Conservation (phyloP, 768 basidiomycete species). For the Dendrothele bispora region DNA sequence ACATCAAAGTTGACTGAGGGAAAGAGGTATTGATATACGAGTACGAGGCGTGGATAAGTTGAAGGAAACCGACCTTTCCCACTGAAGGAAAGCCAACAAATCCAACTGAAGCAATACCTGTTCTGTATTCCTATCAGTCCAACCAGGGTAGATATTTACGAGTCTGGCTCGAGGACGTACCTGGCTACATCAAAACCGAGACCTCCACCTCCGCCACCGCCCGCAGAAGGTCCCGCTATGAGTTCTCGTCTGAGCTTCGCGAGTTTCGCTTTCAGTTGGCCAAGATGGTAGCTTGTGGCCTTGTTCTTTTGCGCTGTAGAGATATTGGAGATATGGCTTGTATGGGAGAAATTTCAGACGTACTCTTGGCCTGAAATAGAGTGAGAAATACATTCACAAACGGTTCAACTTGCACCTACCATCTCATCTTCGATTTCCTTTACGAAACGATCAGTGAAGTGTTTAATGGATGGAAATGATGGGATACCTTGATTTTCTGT, state of each 20-base stretch:
- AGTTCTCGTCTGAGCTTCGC: slow-evolving; percentile 96
- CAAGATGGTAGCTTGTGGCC: slow-evolving; percentile 94
- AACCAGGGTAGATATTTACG: background rate
- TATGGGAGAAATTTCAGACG: slow-evolving; percentile 23
- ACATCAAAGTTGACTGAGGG: slow-evolving; percentile 86
- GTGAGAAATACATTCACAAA: slow-evolving; percentile 6
- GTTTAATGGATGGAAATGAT: no score
- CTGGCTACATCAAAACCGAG: slow-evolving; percentile 96
- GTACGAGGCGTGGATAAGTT: slow-evolving; percentile 1
- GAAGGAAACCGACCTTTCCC: slow-evolving; percentile 63
- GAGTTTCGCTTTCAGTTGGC: slow-evolving; percentile 96
- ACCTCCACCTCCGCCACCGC: slow-evolving; percentile 87
- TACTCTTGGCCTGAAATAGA: slow-evolving; percentile 74
- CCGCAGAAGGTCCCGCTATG: slow-evolving; percentile 70
- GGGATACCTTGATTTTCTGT: slow-evolving; percentile 82
- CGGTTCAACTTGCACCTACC: slow-evolving; percentile 48
- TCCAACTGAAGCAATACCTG: slow-evolving; percentile 95
- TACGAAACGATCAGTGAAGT: no score
- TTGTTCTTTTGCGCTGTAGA: slow-evolving; percentile 87
- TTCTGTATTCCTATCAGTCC: no score
- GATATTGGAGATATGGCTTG: background rate
- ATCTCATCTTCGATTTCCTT: slow-evolving; percentile 97
- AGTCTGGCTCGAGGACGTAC: slow-evolving; percentile 19
- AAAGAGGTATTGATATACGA: no score
- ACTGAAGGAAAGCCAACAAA: slow-evolving; percentile 94